phyloP scores from a whole-genome alignment of 2,329 filamentous ascomycete species.

The Drechslera avenae region DNA sequence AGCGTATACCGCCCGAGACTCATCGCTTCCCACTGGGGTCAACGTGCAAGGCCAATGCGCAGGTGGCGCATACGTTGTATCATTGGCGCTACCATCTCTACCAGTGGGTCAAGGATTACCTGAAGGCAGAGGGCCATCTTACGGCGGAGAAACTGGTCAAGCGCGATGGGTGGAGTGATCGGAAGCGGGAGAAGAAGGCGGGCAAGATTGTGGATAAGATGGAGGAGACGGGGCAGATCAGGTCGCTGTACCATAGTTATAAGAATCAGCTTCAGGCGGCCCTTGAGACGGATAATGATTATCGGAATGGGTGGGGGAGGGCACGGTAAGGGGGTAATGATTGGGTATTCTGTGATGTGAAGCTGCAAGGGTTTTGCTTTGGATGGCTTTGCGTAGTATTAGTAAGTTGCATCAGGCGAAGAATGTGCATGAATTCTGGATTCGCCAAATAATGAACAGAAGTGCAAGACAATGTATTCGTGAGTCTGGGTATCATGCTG shows the following conservation, averaged over 20 bases:
- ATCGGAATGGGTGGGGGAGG: constrained; percentile 9
- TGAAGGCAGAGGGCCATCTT: constrained; percentile 64
- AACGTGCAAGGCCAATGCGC: constrained; percentile 66
- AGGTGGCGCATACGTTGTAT: constrained; percentile 71
- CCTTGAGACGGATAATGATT: constrained; percentile 33
- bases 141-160: constrained; percentile 62
- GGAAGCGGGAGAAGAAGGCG: constrained; percentile 64
- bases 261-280: constrained; percentile 59
- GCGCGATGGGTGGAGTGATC: constrained; percentile 65
- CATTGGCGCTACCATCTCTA: constrained; percentile 81
- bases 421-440: background rate
- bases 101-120: constrained; percentile 68
- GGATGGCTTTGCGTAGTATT: background rate
- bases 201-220: constrained; percentile 69
- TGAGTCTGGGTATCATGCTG: constrained; percentile 11
- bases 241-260: constrained; percentile 68
- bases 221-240: constrained; percentile 64
- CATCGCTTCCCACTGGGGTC: constrained; percentile 39
- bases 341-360: background rate
- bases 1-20: constrained; percentile 35
- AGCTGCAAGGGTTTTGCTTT: background rate
- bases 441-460: background rate
- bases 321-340: background rate
- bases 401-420: background rate
- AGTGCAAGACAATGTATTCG: constrained; percentile 7